Percentiles rank a stretch among this genome's conserved stretches.
Conservation (phyloP, 2,329 filamentous ascomycete genomes). For the Penicillium verrucosum region DNA sequence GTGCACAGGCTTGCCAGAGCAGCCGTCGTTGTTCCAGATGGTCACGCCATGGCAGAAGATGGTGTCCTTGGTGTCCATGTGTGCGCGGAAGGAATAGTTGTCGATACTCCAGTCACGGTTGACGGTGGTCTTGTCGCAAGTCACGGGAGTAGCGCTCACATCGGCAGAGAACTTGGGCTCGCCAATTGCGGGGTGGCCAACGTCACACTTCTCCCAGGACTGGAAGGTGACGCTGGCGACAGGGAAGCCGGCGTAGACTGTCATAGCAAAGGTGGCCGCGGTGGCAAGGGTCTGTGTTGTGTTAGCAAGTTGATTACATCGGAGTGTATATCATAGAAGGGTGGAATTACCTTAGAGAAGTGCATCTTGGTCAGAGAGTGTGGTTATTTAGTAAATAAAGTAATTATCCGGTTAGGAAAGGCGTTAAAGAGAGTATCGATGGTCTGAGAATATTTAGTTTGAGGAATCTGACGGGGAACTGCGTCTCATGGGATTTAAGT, state of each 20-base stretch:
- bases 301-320: not conserved
- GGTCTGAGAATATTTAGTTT: not conserved
- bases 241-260: conserved; percentile 19
- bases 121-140: conserved; percentile 22
- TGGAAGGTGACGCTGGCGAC: conserved; percentile 21
- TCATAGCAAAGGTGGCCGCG: conserved; percentile 17
- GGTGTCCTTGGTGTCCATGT: conserved; percentile 22
- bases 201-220: conserved; percentile 22
- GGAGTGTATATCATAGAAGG: not conserved
- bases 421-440: conserved; percentile 6
- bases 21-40: conserved; percentile 23
- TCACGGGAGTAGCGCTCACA: conserved; percentile 14
- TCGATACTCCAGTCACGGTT: conserved; percentile 23
- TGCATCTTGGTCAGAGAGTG: conserved; percentile 17
- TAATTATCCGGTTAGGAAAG: not conserved
- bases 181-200: conserved; percentile 13
- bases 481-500: conserved; percentile 14
- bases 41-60: conserved; percentile 16
- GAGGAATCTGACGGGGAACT: not conserved
- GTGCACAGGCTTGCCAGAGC: conserved; percentile 14
- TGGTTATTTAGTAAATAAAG: not conserved
- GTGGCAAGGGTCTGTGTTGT: conserved; percentile 17
- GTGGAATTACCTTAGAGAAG: conserved; percentile 18
- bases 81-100: conserved; percentile 19
- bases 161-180: conserved; percentile 14